Evolutionary conservation across 2,329 filamentous ascomycete species (phyloP).

Genomic region (Herpotrichia juniperi): DNA sequence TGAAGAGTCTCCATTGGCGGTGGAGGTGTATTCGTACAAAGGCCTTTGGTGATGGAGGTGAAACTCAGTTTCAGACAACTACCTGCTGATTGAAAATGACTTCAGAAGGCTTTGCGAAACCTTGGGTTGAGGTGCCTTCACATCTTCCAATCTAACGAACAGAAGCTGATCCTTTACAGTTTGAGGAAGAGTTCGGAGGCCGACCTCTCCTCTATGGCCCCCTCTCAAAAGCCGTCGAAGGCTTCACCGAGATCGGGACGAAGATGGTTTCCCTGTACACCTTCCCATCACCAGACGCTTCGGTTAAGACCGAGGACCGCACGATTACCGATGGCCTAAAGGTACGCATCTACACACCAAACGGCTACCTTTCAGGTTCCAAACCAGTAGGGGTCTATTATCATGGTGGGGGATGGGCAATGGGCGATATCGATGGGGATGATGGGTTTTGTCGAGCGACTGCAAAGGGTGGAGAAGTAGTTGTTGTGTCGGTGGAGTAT

Average conservation of each 20-base stretch:
- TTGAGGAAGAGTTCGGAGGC: slow-evolving; percentile 39
- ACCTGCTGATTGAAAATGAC: slow-evolving; percentile 11
- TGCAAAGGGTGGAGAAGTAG: slow-evolving; percentile 29
- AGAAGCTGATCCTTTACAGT: slow-evolving; percentile 22
- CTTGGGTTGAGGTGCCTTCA: slow-evolving; percentile 31
- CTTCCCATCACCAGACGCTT: slow-evolving; percentile 37
- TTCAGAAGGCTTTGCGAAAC: slow-evolving; percentile 31
- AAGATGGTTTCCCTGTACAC: slow-evolving; percentile 30
- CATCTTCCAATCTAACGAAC: slow-evolving; percentile 15
- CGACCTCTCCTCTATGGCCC: slow-evolving; percentile 31
- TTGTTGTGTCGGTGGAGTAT: slow-evolving; percentile 45
- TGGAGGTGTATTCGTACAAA: slow-evolving; percentile 3
- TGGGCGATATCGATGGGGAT: slow-evolving; percentile 43
- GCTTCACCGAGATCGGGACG: slow-evolving; percentile 22
- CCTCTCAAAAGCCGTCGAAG: slow-evolving; percentile 24
- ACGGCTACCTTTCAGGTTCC: slow-evolving; percentile 28
- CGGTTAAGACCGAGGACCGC: slow-evolving; percentile 38
- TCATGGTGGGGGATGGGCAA: slow-evolving; percentile 47
- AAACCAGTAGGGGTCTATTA: slow-evolving; percentile 44
- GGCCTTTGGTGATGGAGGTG: slow-evolving; percentile 12
- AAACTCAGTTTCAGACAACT: neutral
- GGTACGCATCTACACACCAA: slow-evolving; percentile 43
- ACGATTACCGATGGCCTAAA: slow-evolving; percentile 31
- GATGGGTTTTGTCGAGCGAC: slow-evolving; percentile 35
- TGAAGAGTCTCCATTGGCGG: slow-evolving; percentile 5